Evolutionary conservation across 2,329 filamentous ascomycete genomes (phyloP).

Genomic region (Penicillium rolfsii): DNA sequence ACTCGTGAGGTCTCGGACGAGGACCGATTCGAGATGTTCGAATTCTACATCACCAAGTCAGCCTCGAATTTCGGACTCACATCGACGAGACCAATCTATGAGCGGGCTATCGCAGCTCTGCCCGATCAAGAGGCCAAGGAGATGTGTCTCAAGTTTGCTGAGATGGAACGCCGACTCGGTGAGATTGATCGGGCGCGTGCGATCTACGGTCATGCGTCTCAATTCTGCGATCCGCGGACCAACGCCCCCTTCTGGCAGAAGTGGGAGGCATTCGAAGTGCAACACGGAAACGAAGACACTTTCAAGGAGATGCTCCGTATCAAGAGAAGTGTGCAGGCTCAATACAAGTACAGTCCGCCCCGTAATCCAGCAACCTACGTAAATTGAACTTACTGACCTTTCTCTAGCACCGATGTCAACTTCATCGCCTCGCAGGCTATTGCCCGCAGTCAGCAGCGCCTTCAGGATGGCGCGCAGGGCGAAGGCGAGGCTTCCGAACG

Average conservation of each 20-base stretch:
- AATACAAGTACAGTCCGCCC: slow-evolving; percentile 73
- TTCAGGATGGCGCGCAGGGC: slow-evolving; percentile 41
- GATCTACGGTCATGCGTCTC: slow-evolving; percentile 94
- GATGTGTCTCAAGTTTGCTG: slow-evolving; percentile 98
- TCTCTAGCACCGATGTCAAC: slow-evolving; percentile 80
- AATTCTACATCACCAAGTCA: slow-evolving; percentile 98
- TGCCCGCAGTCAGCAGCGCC: slow-evolving; percentile 70
- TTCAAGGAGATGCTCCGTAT: slow-evolving; percentile 99
- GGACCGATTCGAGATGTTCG: slow-evolving; percentile 95
- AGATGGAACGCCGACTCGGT: slow-evolving; percentile 89
- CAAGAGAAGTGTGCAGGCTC: slow-evolving; percentile 94
- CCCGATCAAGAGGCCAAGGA: slow-evolving; percentile 91
- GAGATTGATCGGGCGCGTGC: slow-evolving; percentile 94
- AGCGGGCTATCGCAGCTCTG: slow-evolving; percentile 89
- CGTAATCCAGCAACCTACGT: not conserved
- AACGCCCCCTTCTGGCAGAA: slow-evolving; percentile 91
- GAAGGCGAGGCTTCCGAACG: slow-evolving; percentile 52
- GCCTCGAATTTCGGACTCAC: slow-evolving; percentile 97
- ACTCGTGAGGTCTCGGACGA: slow-evolving; percentile 94
- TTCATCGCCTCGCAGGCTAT: slow-evolving; percentile 97
- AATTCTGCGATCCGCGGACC: slow-evolving; percentile 94
- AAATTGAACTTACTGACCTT: slow-evolving; percentile 39
- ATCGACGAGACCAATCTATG: slow-evolving; percentile 93
- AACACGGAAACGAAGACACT: slow-evolving; percentile 98
- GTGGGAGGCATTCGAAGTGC: slow-evolving; percentile 96